These are phyloP conservation scores for Ormosia emarginata DNA, from an alignment of 306 rosid genomes.

Conservation along the genomic window DNA sequence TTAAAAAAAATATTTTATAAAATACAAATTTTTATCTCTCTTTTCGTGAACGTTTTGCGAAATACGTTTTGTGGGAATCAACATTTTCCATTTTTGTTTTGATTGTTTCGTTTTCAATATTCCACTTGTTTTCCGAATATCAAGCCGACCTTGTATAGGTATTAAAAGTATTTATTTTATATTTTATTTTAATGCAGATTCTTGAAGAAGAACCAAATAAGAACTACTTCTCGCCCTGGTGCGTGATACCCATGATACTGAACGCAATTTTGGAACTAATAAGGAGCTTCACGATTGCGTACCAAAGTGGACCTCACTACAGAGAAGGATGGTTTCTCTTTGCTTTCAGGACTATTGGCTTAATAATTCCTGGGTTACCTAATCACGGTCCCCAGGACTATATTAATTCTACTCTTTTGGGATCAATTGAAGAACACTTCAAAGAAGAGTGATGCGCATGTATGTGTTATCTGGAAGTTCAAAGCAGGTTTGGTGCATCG, in stretches of 20 bases:
- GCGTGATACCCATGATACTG: conserved; percentile 28
- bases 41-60: no score
- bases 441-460: not conserved
- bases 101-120: no score
- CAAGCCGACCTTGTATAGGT: not conserved
- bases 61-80: no score
- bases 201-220: conserved; percentile 50
- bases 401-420: conserved; percentile 50
- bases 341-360: conserved; percentile 31
- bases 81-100: no score
- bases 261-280: conserved; percentile 40
- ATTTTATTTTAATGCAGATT: conserved; percentile 18
- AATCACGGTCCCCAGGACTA: conserved; percentile 58
- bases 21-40: no score
- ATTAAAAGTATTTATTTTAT: not conserved
- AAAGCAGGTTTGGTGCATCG: no score
- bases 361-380: conserved; percentile 40
- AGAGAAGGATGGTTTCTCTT: conserved; percentile 40
- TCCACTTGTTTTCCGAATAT: not conserved
- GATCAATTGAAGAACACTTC: conserved; percentile 17
- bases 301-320: conserved; percentile 32
- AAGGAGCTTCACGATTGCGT: conserved; percentile 47
- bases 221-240: conserved; percentile 33
- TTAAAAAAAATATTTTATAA: no score
- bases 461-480: not conserved